Percentiles rank a stretch among this genome's conserved stretches.
These are phyloP conservation scores for Telopea speciosissima DNA, from an alignment of 177 flowering plant species.

Conservation along the genomic window DNA sequence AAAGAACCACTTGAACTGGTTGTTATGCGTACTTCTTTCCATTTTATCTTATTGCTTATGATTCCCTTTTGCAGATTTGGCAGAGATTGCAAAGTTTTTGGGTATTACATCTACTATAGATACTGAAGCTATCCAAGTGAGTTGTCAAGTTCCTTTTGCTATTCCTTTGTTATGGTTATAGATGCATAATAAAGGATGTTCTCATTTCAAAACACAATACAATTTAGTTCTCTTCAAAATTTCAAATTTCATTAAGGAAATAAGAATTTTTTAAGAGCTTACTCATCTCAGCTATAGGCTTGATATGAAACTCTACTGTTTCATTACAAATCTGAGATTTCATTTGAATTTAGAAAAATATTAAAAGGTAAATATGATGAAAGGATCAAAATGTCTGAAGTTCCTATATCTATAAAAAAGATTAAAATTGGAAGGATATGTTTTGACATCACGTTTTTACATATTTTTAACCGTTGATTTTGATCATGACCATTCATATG, in stretches of 20 bases:
- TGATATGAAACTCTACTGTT: too few species aligned
- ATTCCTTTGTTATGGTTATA: not conserved
- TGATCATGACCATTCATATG: too few species aligned
- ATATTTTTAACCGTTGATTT: too few species aligned
- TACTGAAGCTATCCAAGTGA: conserved; percentile 83
- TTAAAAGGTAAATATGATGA: too few species aligned
- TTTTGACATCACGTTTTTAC: too few species aligned
- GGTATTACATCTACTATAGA: conserved; percentile 79
- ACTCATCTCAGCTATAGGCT: too few species aligned
- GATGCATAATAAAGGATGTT: not conserved
- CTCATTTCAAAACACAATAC: not conserved
- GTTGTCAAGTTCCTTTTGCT: conserved; percentile 15
- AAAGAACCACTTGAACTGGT: not conserved
- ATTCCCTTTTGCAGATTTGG: conserved; percentile 60
- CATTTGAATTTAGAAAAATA: too few species aligned
- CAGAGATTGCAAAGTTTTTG: conserved; percentile 90
- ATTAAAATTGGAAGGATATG: too few species aligned
- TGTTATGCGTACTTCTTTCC: not conserved
- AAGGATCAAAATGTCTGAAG: too few species aligned
- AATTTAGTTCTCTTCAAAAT: not conserved
- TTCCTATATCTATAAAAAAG: too few species aligned
- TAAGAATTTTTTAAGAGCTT: not conserved
- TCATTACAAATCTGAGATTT: too few species aligned
- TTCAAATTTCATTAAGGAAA: not conserved
- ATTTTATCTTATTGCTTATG: not conserved